phyloP scores from a whole-genome alignment of 2,329 filamentous ascomycete species.

The Karstenula rhodostoma region DNA sequence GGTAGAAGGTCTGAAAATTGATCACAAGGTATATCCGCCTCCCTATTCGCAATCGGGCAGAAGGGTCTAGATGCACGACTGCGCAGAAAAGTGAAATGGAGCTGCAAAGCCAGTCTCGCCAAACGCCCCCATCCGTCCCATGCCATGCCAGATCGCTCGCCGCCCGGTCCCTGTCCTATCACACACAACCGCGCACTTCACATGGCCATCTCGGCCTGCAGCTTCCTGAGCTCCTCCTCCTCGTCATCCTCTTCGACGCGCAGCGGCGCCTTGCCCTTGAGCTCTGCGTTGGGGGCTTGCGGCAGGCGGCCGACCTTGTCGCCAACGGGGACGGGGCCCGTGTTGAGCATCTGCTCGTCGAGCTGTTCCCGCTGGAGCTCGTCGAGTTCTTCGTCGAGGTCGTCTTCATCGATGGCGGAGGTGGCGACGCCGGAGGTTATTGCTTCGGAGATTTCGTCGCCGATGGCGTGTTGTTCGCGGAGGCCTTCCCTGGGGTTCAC shows the following conservation, averaged over 20 bases:
- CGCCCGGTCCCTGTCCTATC: background rate
- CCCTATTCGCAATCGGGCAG: constrained; percentile 8
- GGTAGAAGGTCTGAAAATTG: background rate
- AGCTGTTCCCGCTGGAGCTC: constrained; percentile 89
- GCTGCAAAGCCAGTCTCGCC: background rate
- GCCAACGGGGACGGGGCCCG: constrained; percentile 81
- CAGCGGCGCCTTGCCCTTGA: constrained; percentile 34
- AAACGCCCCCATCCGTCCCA: constrained; percentile 7
- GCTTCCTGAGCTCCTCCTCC: constrained; percentile 89
- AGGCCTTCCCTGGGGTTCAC: constrained; percentile 76
- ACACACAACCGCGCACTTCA: constrained; percentile 46
- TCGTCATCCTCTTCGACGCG: constrained; percentile 83
- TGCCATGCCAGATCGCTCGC: constrained; percentile 7
- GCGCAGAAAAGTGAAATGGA: background rate
- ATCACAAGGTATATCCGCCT: constrained; percentile 14
- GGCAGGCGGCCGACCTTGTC: constrained; percentile 82
- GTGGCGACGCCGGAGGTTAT: constrained; percentile 75
- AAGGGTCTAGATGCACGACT: constrained; percentile 10
- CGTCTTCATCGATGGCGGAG: constrained; percentile 82
- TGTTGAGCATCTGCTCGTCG: constrained; percentile 92
- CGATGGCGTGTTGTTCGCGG: constrained; percentile 89
- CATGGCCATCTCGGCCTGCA: constrained; percentile 98
- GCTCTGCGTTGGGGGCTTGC: constrained; percentile 73
- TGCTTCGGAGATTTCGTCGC: constrained; percentile 88
- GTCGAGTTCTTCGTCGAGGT: constrained; percentile 86